These are phyloP conservation scores for Diaporthe sp. DNA, from an alignment of 2,329 filamentous ascomycete species.

Conservation along the genomic window DNA sequence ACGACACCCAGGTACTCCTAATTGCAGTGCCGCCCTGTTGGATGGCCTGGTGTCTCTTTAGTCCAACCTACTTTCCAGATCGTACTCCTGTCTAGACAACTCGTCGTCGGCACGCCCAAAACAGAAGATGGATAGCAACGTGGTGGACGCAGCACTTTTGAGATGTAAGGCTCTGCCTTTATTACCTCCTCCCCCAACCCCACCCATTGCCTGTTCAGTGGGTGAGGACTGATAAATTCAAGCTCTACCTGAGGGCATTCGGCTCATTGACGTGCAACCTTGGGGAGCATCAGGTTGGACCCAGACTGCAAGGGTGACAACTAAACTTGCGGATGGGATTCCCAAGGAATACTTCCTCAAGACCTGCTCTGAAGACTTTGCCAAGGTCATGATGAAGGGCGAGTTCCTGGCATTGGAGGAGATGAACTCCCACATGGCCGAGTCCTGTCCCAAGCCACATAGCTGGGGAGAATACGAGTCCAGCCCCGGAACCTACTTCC, in stretches of 20 bases:
- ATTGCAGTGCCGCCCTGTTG: neutral
- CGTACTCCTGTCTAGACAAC: neutral
- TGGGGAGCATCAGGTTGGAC: conserved; percentile 26
- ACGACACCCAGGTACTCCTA: neutral
- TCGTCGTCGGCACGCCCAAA: neutral
- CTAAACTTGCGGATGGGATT: neutral
- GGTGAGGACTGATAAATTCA: neutral
- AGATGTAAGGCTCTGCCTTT: neutral
- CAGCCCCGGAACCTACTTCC: conserved; percentile 9
- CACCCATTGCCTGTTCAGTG: no score
- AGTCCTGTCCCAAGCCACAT: conserved; percentile 5
- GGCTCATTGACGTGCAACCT: neutral
- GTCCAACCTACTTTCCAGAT: neutral
- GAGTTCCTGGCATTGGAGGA: conserved; percentile 11
- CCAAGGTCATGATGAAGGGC: conserved; percentile 7
- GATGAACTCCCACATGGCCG: neutral
- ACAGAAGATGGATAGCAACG: neutral
- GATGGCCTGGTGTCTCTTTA: fast-evolving
- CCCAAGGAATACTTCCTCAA: conserved; percentile 13
- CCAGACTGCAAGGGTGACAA: neutral
- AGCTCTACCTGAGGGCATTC: neutral
- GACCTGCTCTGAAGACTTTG: conserved; percentile 18
- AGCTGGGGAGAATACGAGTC: conserved; percentile 19
- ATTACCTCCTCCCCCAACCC: neutral
- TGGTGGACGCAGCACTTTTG: neutral